Evolutionary conservation across 2,329 filamentous ascomycete species (phyloP).

Genomic region (Xylariales sp.): DNA sequence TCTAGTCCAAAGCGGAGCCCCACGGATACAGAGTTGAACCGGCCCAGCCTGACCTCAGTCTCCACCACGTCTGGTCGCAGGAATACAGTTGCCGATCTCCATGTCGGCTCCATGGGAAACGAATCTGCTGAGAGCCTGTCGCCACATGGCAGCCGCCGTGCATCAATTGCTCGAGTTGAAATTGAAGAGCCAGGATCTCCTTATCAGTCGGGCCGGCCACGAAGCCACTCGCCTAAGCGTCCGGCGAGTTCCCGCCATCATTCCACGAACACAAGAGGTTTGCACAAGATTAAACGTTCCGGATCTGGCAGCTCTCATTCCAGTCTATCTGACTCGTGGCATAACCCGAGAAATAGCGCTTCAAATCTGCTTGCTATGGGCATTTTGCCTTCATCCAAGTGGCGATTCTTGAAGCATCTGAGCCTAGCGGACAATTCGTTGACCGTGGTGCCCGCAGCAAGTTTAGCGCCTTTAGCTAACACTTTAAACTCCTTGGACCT

Average conservation of each 20-base stretch:
- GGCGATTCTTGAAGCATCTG: conserved; percentile 93
- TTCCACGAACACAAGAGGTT: conserved; percentile 73
- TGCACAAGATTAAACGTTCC: conserved; percentile 83
- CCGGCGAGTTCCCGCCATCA: conserved; percentile 80
- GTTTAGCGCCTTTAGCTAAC: conserved; percentile 84
- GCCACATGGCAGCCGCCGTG: conserved; percentile 53
- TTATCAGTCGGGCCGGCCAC: conserved; percentile 63
- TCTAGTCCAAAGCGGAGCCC: conserved; percentile 72
- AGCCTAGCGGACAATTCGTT: conserved; percentile 92
- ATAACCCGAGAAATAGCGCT: conserved; percentile 76
- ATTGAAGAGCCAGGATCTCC: conserved; percentile 60
- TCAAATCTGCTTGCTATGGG: conserved; percentile 80
- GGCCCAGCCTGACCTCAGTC: conserved; percentile 73
- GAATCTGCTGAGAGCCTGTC: conserved; percentile 58
- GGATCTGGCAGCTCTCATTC: conserved; percentile 95
- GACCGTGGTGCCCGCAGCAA: conserved; percentile 79
- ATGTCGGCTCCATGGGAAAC: conserved; percentile 69
- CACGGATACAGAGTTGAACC: conserved; percentile 72
- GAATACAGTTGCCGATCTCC: conserved; percentile 60
- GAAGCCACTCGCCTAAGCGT: conserved; percentile 85
- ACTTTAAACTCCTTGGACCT: conserved; percentile 93
- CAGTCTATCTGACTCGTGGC: conserved; percentile 73
- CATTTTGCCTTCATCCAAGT: conserved; percentile 85
- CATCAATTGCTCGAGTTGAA: conserved; percentile 60
- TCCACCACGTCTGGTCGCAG: conserved; percentile 66